Evolutionary conservation across 164 flowering plant species (phyloP).

Genomic region (Magnolia kwangsiensis): DNA sequence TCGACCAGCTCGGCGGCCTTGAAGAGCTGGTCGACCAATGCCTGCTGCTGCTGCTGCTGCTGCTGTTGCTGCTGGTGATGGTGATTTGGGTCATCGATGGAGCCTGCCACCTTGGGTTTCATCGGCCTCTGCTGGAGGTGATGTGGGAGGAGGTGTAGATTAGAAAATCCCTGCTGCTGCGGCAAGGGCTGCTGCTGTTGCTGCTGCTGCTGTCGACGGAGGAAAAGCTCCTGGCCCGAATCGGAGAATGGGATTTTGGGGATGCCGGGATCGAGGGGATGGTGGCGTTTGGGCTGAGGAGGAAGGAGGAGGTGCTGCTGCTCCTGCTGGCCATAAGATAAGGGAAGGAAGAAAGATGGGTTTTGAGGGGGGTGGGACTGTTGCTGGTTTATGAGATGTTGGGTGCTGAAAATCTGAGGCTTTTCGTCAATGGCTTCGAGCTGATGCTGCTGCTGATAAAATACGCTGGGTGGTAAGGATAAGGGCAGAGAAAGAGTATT

Average conservation of each 20-base stretch:
- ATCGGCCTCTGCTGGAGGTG: constrained; percentile 36
- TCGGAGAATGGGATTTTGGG: constrained; percentile 33
- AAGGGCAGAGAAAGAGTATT: constrained; percentile 28
- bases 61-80: constrained; percentile 40
- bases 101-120: constrained; percentile 32
- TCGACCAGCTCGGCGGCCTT: constrained; percentile 89
- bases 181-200: constrained; percentile 13
- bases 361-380: constrained; percentile 42
- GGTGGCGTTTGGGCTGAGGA: constrained; percentile 63
- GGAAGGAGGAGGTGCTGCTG: constrained; percentile 34
- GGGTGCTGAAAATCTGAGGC: constrained; percentile 56
- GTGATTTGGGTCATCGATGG: constrained; percentile 29
- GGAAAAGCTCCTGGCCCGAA: constrained; percentile 42
- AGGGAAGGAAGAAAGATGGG: constrained; percentile 48
- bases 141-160: constrained; percentile 27
- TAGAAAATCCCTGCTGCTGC: constrained; percentile 20
- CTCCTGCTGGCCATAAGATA: constrained; percentile 40
- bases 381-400: constrained; percentile 36
- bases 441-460: constrained; percentile 29
- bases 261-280: constrained; percentile 26
- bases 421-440: constrained; percentile 42
- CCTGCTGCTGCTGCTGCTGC: constrained; percentile 49
- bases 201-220: constrained; percentile 28
- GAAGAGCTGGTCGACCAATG: constrained; percentile 58
- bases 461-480: constrained; percentile 22